Conservation (phyloP, 2,329 filamentous ascomycete species). For the Chaetomium olivaceum region DNA sequence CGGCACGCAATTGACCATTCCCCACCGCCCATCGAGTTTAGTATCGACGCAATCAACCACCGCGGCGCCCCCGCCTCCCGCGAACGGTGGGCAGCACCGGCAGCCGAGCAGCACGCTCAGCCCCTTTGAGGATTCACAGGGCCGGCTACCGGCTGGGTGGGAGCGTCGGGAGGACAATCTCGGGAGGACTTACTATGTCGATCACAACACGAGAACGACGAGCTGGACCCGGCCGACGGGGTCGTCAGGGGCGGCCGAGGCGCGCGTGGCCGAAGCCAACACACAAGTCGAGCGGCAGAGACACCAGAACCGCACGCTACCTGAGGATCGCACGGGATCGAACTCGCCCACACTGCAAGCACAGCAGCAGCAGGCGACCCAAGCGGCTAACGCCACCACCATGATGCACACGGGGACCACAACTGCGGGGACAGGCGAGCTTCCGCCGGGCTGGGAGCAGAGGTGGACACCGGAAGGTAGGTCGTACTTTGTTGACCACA, state of each 20-base stretch:
- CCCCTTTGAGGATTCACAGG: slow-evolving; percentile 95
- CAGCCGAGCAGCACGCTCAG: slow-evolving; percentile 64
- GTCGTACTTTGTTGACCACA: slow-evolving; percentile 97
- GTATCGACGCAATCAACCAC: slow-evolving; percentile 41
- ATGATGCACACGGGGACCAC: slow-evolving; percentile 97
- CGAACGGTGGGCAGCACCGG: slow-evolving; percentile 44
- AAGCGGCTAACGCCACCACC: slow-evolving; percentile 61
- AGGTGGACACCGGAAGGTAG: slow-evolving; percentile 92
- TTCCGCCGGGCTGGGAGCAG: slow-evolving; percentile 95
- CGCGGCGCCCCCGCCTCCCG: slow-evolving; percentile 29
- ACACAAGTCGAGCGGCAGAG: slow-evolving; percentile 90
- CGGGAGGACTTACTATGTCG: slow-evolving; percentile 95
- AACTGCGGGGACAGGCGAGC: slow-evolving; percentile 88
- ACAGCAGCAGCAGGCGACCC: slow-evolving; percentile 49
- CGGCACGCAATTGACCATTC: slow-evolving; percentile 44
- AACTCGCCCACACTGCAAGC: slow-evolving; percentile 79
- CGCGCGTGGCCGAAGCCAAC: slow-evolving; percentile 80
- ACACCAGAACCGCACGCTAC: slow-evolving; percentile 93
- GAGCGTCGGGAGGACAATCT: slow-evolving; percentile 94
- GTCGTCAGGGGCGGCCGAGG: slow-evolving; percentile 68
- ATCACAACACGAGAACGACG: slow-evolving; percentile 94
- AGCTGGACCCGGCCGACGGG: slow-evolving; percentile 91
- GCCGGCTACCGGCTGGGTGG: slow-evolving; percentile 89
- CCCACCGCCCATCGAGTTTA: slow-evolving; percentile 52
- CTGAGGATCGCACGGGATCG: slow-evolving; percentile 90